These are phyloP conservation scores for Margaritispora aquatica DNA, from an alignment of 495 filamentous ascomycete species.

Conservation along the genomic window DNA sequence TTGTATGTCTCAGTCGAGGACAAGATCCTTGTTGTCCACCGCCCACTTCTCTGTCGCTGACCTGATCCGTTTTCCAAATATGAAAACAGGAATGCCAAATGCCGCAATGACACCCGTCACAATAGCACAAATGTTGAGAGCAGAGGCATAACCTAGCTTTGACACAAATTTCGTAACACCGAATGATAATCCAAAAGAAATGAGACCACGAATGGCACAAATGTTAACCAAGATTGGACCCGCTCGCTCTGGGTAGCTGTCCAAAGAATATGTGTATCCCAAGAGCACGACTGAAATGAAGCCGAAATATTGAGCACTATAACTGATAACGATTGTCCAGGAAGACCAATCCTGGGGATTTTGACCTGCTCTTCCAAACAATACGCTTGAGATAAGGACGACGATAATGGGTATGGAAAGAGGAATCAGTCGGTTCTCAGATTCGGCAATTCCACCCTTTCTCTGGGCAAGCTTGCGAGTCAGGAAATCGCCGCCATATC, in stretches of 20 bases:
- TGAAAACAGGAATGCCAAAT: neutral
- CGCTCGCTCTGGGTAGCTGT: constrained; percentile 32
- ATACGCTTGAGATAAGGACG: constrained; percentile 24
- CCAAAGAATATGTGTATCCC: constrained; percentile 33
- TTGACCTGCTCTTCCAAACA: constrained; percentile 30
- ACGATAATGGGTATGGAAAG: constrained; percentile 30
- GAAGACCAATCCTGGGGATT: constrained; percentile 31
- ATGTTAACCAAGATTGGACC: constrained; percentile 33
- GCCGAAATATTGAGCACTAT: constrained; percentile 31
- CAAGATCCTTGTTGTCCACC: neutral
- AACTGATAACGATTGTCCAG: constrained; percentile 30
- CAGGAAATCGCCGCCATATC: neutral
- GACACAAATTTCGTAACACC: neutral
- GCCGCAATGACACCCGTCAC: neutral
- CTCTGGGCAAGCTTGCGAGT: neutral
- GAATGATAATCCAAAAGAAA: constrained; percentile 26
- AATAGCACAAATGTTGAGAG: constrained; percentile 2
- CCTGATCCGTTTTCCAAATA: constrained; percentile 6
- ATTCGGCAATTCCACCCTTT: neutral
- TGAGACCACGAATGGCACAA: constrained; percentile 34
- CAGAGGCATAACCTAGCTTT: neutral
- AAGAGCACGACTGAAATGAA: constrained; percentile 36
- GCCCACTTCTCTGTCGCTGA: neutral
- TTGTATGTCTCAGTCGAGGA: too few species aligned
- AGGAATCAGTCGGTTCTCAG: constrained; percentile 16